Evolutionary conservation across 1,284 basidiomycete species (phyloP), one percentile per base, ranked within the genome.

Genomic region (Blastosporella zonata): DNA sequence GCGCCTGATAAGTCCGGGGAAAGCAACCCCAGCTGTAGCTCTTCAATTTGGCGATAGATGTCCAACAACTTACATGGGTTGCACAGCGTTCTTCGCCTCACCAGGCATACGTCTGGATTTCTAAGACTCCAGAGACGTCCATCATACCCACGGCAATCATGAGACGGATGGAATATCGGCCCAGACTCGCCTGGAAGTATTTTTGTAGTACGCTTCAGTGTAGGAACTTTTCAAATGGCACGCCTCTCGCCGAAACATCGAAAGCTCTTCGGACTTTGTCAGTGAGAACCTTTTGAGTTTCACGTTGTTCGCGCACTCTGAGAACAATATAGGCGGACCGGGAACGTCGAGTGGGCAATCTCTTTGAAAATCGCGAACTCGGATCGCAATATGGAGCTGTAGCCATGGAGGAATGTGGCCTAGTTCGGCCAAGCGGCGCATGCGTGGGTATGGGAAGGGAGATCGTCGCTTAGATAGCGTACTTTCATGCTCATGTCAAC

Each of bases 131-230:
- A 18, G 34, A 36, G 20, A 25, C 9, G 21, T 31, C 41, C 43
- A 28, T 25, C 5, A 35, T 55, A 55, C 54, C 54, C 54, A 55
- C 54, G 54, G 47, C 54, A 35, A 49, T 55, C 47, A 50, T 49
- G 50, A n/a, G 50, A 52, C 23, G 28, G 28, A 41, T 47, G 35
- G 38, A 43, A 38, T 8, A 23, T 48, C 43, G 37, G 49, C 22
- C 28, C 40, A 46, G 23, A 2, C 18, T 21, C 27, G 9, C 13
- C 20, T 28, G 9, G 18, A 35, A 36, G 18, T 35, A 35, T 35
- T 35, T 35, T 18, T 17, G 34, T 2, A 20, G 31, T 13, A 35
- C 3, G n/a, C 27, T 6, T 27, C 27, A 25, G 25, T 15, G 33
- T 34, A 34, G n/a, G 17, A 12, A 31, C 6, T 9, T 13, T 13